phyloP scores from a whole-genome alignment of 1,284 basidiomycete species.

The Porodaedalea pini region DNA sequence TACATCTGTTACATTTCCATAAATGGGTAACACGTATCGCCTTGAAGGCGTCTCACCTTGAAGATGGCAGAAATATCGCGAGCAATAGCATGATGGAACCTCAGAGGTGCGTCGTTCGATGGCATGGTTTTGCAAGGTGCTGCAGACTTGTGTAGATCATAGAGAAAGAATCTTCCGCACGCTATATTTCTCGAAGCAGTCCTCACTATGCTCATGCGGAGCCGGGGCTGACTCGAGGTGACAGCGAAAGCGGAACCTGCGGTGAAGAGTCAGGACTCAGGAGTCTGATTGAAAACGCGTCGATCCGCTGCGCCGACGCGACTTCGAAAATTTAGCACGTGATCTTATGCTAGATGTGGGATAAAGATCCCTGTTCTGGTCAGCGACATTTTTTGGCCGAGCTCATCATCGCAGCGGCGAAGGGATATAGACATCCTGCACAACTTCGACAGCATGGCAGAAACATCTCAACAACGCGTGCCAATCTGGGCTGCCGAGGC shows the following conservation, averaged over 20 bases:
- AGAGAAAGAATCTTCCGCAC: neutral
- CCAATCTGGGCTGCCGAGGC: slow-evolving; percentile 67
- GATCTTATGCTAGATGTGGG: no score
- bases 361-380: no score
- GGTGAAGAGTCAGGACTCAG: no score
- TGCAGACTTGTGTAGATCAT: neutral
- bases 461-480: slow-evolving; percentile 52
- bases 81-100: neutral
- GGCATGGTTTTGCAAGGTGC: neutral
- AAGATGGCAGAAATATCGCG: slow-evolving; percentile 3
- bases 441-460: neutral
- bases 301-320: neutral
- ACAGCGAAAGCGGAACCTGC: neutral
- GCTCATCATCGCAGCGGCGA: no score
- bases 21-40: neutral
- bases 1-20: neutral
- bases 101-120: neutral
- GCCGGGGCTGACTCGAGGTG: neutral
- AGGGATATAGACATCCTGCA: no score
- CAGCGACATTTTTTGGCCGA: no score
- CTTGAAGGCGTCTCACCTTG: neutral
- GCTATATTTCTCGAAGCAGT: neutral
- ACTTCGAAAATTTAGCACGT: no score
- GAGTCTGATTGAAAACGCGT: no score
- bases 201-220: neutral